phyloP scores from a whole-genome alignment of 2,329 filamentous ascomycete species.

The Fusarium austroafricanum region DNA sequence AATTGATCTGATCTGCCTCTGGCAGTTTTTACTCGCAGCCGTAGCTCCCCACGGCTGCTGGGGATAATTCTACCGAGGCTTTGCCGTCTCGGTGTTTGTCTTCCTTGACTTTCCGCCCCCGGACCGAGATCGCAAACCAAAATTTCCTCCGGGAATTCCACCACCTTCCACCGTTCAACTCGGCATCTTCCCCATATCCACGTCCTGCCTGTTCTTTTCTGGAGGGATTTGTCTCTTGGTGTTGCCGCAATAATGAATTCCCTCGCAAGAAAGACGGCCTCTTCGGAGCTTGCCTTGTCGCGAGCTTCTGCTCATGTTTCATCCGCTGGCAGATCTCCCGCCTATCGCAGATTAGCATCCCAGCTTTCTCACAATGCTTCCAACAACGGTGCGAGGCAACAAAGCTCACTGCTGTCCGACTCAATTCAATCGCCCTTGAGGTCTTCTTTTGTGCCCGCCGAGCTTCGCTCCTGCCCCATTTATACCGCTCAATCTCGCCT shows the following conservation, averaged over 20 bases:
- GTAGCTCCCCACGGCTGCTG: slow-evolving; percentile 19
- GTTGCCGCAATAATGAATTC: slow-evolving; percentile 58
- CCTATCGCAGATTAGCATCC: slow-evolving; percentile 61
- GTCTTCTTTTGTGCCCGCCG: slow-evolving; percentile 58
- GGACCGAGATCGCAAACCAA: slow-evolving; percentile 54
- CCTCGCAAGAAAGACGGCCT: slow-evolving; percentile 57
- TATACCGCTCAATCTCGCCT: slow-evolving; percentile 47
- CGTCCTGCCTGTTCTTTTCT: slow-evolving; percentile 46
- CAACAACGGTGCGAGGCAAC: slow-evolving; percentile 45
- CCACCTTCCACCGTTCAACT: slow-evolving; percentile 44
- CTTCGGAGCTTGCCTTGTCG: slow-evolving; percentile 56
- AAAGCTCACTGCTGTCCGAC: slow-evolving; percentile 44
- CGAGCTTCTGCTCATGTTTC: slow-evolving; percentile 55
- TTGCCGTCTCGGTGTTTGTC: slow-evolving; percentile 50
- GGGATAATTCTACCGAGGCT: slow-evolving; percentile 46
- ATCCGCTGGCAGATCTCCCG: slow-evolving; percentile 59
- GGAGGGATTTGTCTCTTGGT: slow-evolving; percentile 45
- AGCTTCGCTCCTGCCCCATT: slow-evolving; percentile 50
- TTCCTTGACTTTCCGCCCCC: slow-evolving; percentile 48
- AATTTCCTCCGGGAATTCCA: slow-evolving; percentile 53
- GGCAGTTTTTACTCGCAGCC: slow-evolving; percentile 44
- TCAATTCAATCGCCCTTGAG: slow-evolving; percentile 55
- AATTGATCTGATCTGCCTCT: slow-evolving; percentile 26
- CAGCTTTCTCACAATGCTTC: slow-evolving; percentile 48
- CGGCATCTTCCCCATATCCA: slow-evolving; percentile 36